Base-by-base conservation (phyloP, 1,284 basidiomycete genomes). In the Porodaedalea pini region DNA sequence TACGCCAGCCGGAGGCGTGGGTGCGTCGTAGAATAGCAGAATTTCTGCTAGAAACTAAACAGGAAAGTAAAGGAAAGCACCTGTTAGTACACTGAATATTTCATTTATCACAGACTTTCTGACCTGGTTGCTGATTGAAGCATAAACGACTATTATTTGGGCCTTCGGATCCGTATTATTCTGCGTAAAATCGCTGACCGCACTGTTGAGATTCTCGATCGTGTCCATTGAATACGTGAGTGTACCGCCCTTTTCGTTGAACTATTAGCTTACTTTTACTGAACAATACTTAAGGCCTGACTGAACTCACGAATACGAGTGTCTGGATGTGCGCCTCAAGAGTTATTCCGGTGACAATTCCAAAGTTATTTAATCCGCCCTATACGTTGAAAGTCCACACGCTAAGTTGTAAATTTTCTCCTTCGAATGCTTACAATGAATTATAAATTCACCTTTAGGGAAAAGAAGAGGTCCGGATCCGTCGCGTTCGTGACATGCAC, bases 291-390 rank as follows among this genome's bases (percentile, higher is more conserved):
- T 7, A 47, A 55, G 31, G 1, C 21, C 17, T 15, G n/a, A 13
- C 15, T 2, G 41, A 13, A 23, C 48, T 29, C 29, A 59, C 57
- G 29, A 19, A 59, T 39, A 59, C 44, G 19, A 39, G 53, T 17
- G 51, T 19, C 32, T 59, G 57, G 2, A 19, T 8, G 10, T 54
- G 51, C 5, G 53, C 36, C 27, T 55, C 32, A 4, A 49, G 25
- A 3, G 45, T 56, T 8, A 59, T 51, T n/a, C 23, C 19, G 13
- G 57, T 59, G 10, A 55, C 53, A 5, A 59, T 59, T 3, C 57
- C 59, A 25, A 61, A 61, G 25, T 57, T 61, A 19, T 61, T 61
- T 13, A 57, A 39, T 2, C 59, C 59, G 15, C 59, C 59, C 56
- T 60, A 40, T 13, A 29, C 15, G 17, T n/a, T 13, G 4, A 34